Base-by-base conservation (phyloP, 805 yeast genomes). In the Myxozyma neglecta region DNA sequence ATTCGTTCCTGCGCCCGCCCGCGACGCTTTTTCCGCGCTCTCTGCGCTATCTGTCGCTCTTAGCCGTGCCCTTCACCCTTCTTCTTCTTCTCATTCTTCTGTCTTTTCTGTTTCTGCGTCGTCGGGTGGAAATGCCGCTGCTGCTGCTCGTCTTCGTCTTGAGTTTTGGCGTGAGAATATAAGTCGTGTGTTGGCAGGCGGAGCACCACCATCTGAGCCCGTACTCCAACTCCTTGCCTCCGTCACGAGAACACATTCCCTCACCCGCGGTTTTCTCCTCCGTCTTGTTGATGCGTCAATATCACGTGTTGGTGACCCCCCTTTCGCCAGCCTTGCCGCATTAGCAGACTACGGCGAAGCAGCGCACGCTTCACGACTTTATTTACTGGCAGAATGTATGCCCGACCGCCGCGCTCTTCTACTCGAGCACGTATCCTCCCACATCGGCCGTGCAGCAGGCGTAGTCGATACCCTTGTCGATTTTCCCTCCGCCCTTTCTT, bases 321-420 rank as follows among this genome's bases (percentile, higher is more conserved):
- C 79, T 36, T 80, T 86, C 54, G 74, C 79, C 10, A 76, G 77
- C 7, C 70, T 81, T 1, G 85, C 86, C 47, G 83, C 82, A 46
- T 79, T 90, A 64, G 87, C 91, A 54, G 81, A 89, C 0, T 86
- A 81, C 69, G 96, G 96, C 0, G 96, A 90, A 73, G 94, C 93
- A 0, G 83, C 87, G 0, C 81, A 81, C 68, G 87, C 96, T 1
- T 94, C 88, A 71, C 75, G 88, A 68, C 85, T 85, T 68, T 89
- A 90, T 68, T 74, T 86, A 14, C 78, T 84, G 8, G 90, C 86
- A 68, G 84, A 84, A 4, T 74, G 84, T 14, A 68, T 86, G 44
- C 62, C 63, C 6, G 63, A 60, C 32, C 36, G 53, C 14, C 56
- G 57, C 20, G 59, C 61, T 8, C 71, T 86, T n/a, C 82, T 87